phyloP scores from a whole-genome alignment of 2,329 filamentous ascomycete genomes.

The Polychaeton citri region DNA sequence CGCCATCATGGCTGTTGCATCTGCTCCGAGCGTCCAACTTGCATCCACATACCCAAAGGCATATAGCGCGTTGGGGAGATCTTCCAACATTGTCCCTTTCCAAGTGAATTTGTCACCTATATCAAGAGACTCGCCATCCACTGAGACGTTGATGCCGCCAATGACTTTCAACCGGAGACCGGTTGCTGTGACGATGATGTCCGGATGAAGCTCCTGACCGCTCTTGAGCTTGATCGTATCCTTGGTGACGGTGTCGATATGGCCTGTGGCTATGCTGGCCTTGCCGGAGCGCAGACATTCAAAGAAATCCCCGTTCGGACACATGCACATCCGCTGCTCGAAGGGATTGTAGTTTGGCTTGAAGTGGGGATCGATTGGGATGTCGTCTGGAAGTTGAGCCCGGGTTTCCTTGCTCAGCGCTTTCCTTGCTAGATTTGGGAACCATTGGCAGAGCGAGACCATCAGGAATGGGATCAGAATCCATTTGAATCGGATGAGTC shows the following conservation, averaged over 20 bases:
- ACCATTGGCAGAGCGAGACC: constrained; percentile 19
- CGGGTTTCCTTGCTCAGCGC: constrained; percentile 31
- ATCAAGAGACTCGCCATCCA: constrained; percentile 38
- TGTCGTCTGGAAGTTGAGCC: constrained; percentile 32
- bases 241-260: constrained; percentile 34
- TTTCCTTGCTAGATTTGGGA: constrained; percentile 16
- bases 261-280: constrained; percentile 38
- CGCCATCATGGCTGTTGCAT: constrained; percentile 38
- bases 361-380: constrained; percentile 27
- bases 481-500: constrained; percentile 23
- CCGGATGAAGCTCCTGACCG: constrained; percentile 29
- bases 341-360: constrained; percentile 34
- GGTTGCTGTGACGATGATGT: constrained; percentile 50
- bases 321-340: constrained; percentile 60
- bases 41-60: constrained; percentile 48
- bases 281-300: constrained; percentile 33
- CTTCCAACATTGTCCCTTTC: constrained; percentile 49
- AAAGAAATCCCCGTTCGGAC: constrained; percentile 43
- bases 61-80: constrained; percentile 47
- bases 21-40: constrained; percentile 50
- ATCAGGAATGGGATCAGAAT: constrained; percentile 22
- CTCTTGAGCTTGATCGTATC: constrained; percentile 33
- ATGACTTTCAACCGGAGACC: constrained; percentile 42
- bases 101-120: constrained; percentile 42
- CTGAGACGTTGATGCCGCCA: constrained; percentile 30